A percentile compares a stretch with the other conserved stretches of the same genome.
These are phyloP conservation scores for Raddia guianensis DNA, from an alignment of 176 grass and related monocot species.

Conservation along the genomic window DNA sequence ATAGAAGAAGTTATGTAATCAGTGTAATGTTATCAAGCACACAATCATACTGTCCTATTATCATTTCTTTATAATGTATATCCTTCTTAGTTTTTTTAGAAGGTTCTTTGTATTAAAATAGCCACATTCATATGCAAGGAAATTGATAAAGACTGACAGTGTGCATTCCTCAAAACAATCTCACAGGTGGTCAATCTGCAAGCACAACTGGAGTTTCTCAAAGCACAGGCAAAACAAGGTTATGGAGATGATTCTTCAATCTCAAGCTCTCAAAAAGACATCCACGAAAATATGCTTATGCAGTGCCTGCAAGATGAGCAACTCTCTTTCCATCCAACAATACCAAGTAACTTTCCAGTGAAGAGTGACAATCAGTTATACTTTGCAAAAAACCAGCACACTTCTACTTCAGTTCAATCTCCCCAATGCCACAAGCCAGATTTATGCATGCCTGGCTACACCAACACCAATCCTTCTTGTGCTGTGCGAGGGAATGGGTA, in stretches of 20 bases:
- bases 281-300: slow-evolving; percentile 28
- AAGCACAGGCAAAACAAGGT: slow-evolving; percentile 52
- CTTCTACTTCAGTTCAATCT: slow-evolving; percentile 45
- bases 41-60: slow-evolving; percentile 9
- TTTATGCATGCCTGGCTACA: slow-evolving; percentile 40
- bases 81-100: slow-evolving; percentile 10
- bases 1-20: not conserved
- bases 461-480: not conserved
- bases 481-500: slow-evolving; percentile 45
- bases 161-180: slow-evolving; percentile 21
- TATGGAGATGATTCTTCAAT: slow-evolving; percentile 40
- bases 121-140: not conserved
- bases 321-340: slow-evolving; percentile 25
- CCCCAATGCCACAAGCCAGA: slow-evolving; percentile 48
- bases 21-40: slow-evolving; percentile 6
- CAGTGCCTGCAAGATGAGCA: slow-evolving; percentile 32
- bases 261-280: slow-evolving; percentile 51
- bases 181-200: slow-evolving; percentile 78
- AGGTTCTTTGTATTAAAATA: slow-evolving; percentile 1
- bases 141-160: slow-evolving; percentile 26
- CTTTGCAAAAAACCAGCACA: slow-evolving; percentile 38
- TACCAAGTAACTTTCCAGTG: slow-evolving; percentile 42
- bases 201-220: slow-evolving; percentile 77
- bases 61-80: slow-evolving; percentile 1
- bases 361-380: slow-evolving; percentile 51